These are phyloP conservation scores for Candida endomychidarum DNA, from an alignment of 805 yeast species.

Conservation along the genomic window DNA sequence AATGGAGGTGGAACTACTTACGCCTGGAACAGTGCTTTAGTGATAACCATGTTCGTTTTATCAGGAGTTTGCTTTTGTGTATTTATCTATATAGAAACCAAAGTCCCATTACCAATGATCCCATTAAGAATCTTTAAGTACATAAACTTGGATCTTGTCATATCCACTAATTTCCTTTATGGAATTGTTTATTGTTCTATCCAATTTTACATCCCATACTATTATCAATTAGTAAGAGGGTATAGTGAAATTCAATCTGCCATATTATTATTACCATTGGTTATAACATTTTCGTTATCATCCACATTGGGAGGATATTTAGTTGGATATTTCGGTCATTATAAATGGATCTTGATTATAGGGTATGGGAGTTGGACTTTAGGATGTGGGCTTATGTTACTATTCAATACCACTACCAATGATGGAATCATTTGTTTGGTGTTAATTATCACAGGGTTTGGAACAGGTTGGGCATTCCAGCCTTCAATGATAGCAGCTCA, in stretches of 20 bases:
- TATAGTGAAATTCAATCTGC: constrained; percentile 40
- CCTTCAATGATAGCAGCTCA: constrained; percentile 57
- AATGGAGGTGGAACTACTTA: constrained; percentile 62
- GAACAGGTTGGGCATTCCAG: constrained; percentile 53
- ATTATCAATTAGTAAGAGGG: constrained; percentile 34
- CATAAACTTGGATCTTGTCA: constrained; percentile 30
- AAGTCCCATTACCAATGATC: constrained; percentile 53
- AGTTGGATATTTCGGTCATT: constrained; percentile 48
- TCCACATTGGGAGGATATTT: constrained; percentile 42
- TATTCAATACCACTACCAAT: constrained; percentile 27
- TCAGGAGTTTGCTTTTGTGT: constrained; percentile 34
- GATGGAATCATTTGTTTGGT: constrained; percentile 28
- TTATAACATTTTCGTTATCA: constrained; percentile 46
- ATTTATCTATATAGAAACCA: constrained; percentile 53
- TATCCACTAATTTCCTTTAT: constrained; percentile 40
- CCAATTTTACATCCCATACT: constrained; percentile 40
- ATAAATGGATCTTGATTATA: constrained; percentile 36
- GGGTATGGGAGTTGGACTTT: constrained; percentile 46
- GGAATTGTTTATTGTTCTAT: constrained; percentile 50
- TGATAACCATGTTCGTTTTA: constrained; percentile 34
- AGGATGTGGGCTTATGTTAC: constrained; percentile 38
- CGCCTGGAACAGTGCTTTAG: constrained; percentile 49
- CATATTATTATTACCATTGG: constrained; percentile 37
- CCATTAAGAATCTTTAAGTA: constrained; percentile 47
- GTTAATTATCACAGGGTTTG: constrained; percentile 27